phyloP scores from a whole-genome alignment of 805 yeast genomes.

The Pichia manshurica region DNA sequence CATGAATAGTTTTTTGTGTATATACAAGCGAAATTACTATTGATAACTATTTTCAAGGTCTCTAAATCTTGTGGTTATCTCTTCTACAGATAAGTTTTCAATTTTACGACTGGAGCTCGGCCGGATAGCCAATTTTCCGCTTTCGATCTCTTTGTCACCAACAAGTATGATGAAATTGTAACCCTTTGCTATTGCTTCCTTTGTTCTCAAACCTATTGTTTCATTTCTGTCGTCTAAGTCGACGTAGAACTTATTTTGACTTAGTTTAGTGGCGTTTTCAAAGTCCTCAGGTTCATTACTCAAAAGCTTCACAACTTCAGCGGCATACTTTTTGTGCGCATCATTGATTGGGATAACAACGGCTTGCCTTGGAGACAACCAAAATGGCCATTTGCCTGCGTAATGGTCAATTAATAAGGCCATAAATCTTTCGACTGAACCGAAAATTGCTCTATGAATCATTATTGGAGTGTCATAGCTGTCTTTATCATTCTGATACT shows the following conservation, averaged over 20 bases:
- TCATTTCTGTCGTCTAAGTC: conserved; percentile 73
- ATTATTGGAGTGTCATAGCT: conserved; percentile 71
- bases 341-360: conserved; percentile 74
- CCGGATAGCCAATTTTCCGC: conserved; percentile 58
- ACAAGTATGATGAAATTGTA: conserved; percentile 77
- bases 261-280: conserved; percentile 45
- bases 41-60: conserved; percentile 45
- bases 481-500: conserved; percentile 53
- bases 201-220: conserved; percentile 74
- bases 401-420: conserved; percentile 88
- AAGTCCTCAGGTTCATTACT: conserved; percentile 35
- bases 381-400: conserved; percentile 94
- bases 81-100: conserved; percentile 40
- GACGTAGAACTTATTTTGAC: conserved; percentile 58
- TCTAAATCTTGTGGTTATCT: conserved; percentile 49
- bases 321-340: conserved; percentile 51
- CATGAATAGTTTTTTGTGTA: conserved; percentile 5
- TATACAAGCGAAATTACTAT: conserved; percentile 18
- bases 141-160: conserved; percentile 76
- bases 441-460: conserved; percentile 94
- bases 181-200: conserved; percentile 69
- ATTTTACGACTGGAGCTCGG: conserved; percentile 45
- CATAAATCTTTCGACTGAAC: conserved; percentile 87
- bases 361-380: conserved; percentile 92
- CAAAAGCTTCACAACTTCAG: conserved; percentile 40